These are phyloP conservation scores for Calonectria pseudoturangicola DNA, from an alignment of 2,329 filamentous ascomycete species.

Conservation along the genomic window DNA sequence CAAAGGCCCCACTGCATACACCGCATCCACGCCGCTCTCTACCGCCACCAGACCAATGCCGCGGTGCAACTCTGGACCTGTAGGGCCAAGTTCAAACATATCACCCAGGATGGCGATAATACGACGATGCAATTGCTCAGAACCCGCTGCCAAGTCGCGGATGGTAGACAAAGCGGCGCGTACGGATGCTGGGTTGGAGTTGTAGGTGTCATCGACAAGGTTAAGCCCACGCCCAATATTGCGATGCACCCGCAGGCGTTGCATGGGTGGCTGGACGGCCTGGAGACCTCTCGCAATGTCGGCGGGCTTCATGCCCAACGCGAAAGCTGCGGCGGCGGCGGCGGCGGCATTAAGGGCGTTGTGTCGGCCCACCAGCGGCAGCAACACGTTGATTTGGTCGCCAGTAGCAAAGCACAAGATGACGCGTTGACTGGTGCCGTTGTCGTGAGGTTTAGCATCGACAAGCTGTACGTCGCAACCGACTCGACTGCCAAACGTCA, in stretches of 20 bases:
- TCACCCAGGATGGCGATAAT: not conserved
- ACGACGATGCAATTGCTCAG: no score
- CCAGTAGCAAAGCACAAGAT: not conserved
- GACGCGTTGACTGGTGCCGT: not conserved
- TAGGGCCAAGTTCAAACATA: not conserved
- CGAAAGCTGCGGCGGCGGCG: not conserved
- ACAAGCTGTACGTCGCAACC: not conserved
- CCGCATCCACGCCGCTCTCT: not conserved
- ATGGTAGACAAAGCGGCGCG: not conserved
- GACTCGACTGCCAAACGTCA: not conserved
- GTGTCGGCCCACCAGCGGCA: not conserved
- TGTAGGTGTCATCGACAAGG: not conserved
- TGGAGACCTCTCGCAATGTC: not conserved
- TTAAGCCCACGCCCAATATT: not conserved
- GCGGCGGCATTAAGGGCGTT: constrained; percentile 6
- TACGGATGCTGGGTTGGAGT: not conserved
- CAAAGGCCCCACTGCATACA: not conserved
- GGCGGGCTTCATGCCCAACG: not conserved
- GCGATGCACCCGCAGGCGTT: not conserved
- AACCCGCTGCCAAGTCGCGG: not conserved
- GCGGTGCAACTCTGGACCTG: not conserved
- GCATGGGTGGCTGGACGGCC: not conserved
- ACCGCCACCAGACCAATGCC: not conserved
- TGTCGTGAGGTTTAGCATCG: not conserved
- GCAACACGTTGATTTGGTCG: not conserved